Evolutionary conservation across 1,139 yeast species (phyloP).

Genomic region (Pichia sp.): DNA sequence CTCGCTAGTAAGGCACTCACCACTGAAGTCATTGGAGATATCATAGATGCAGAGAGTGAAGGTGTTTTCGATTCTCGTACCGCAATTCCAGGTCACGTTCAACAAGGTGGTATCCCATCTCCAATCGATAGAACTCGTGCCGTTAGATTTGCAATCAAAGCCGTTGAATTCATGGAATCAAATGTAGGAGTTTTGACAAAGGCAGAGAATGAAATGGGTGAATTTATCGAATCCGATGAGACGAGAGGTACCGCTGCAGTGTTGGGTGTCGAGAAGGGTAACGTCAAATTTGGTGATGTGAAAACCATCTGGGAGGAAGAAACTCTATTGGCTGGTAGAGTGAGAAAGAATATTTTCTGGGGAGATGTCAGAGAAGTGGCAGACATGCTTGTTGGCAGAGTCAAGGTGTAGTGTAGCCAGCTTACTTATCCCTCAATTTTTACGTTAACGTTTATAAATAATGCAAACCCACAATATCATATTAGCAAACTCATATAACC

Average conservation of each 20-base stretch:
- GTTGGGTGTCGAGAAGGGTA: slow-evolving; percentile 76
- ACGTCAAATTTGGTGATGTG: slow-evolving; percentile 66
- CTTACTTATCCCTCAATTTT: no score
- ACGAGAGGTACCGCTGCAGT: slow-evolving; percentile 68
- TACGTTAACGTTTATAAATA: no score
- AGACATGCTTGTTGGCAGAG: slow-evolving; percentile 81
- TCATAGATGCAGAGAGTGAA: slow-evolving; percentile 69
- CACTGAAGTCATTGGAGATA: slow-evolving; percentile 75
- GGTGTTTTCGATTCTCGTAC: slow-evolving; percentile 85
- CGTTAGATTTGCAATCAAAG: slow-evolving; percentile 81
- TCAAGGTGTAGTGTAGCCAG: no score
- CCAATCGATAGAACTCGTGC: slow-evolving; percentile 93
- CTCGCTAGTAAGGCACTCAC: slow-evolving; percentile 77
- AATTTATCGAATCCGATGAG: slow-evolving; percentile 20
- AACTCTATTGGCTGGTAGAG: slow-evolving; percentile 70
- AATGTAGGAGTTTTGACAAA: slow-evolving; percentile 25
- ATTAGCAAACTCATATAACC: no score
- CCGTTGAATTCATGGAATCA: slow-evolving; percentile 79
- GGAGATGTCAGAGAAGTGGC: slow-evolving; percentile 63
- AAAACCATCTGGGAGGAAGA: slow-evolving; percentile 77
- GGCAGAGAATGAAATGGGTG: slow-evolving; percentile 24
- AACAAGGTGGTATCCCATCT: slow-evolving; percentile 95
- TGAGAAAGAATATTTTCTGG: slow-evolving; percentile 92
- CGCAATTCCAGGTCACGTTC: slow-evolving; percentile 97
- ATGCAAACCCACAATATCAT: no score